Conservation (phyloP, 2,329 filamentous ascomycete species). For the Penicillium sp. region DNA sequence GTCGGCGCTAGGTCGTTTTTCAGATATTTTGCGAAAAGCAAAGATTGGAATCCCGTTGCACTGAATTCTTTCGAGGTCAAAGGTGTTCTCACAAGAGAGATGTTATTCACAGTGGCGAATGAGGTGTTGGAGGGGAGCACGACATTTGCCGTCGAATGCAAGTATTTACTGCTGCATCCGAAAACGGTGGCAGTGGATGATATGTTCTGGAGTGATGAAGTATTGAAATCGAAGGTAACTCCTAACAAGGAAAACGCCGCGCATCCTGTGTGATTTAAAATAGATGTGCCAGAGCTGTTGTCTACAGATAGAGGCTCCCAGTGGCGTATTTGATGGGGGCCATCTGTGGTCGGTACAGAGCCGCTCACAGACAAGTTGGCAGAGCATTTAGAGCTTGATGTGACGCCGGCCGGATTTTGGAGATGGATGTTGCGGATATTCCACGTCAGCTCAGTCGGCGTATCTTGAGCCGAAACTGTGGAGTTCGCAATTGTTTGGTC, state of each 20-base stretch:
- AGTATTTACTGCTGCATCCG: slow-evolving; percentile 7
- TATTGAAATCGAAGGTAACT: slow-evolving; percentile 4
- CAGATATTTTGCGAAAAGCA: background rate
- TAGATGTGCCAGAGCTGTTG: background rate
- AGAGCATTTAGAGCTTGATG: background rate
- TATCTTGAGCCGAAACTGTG: background rate
- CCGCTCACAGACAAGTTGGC: background rate
- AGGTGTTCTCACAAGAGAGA: background rate
- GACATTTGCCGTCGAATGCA: slow-evolving; percentile 3
- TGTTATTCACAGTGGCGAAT: background rate
- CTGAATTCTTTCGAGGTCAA: background rate
- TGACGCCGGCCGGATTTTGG: background rate
- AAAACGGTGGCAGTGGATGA: slow-evolving; percentile 11
- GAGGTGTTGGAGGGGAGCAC: slow-evolving; percentile 7
- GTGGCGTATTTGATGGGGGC: background rate
- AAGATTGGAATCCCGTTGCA: background rate
- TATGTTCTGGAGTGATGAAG: background rate
- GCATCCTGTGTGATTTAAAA: slow-evolving; percentile 6
- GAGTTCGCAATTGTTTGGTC: background rate
- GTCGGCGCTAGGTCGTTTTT: background rate
- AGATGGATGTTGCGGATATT: background rate
- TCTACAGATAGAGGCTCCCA: slow-evolving; percentile 4
- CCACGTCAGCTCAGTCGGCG: background rate
- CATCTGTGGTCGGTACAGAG: background rate
- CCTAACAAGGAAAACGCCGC: slow-evolving; percentile 6